phyloP scores from a whole-genome alignment of 441 rosid species.

The Aquilaria agallochum region DNA sequence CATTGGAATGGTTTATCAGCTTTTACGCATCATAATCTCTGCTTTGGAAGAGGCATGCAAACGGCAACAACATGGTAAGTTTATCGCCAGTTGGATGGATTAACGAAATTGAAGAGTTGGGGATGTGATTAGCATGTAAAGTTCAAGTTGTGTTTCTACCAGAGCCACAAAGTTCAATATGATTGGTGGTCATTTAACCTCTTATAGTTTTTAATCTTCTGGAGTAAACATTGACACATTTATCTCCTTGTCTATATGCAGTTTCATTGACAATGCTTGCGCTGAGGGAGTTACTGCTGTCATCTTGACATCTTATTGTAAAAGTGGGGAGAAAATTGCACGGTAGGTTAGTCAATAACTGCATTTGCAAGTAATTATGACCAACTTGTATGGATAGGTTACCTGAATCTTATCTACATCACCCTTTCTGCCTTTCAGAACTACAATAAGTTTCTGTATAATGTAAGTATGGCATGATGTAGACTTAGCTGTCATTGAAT shows the following conservation, averaged over 20 bases:
- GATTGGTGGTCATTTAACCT: neutral
- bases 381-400: neutral
- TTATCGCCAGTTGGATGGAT: neutral
- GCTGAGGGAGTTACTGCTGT: slow-evolving; percentile 56
- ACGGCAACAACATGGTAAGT: too few relatives aligned
- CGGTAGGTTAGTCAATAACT: slow-evolving; percentile 33
- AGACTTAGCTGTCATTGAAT: too few relatives aligned
- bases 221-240: neutral
- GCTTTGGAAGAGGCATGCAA: too few relatives aligned
- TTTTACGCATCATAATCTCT: too few relatives aligned
- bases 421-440: too few relatives aligned
- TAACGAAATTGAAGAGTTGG: neutral
- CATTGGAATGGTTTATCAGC: too few relatives aligned
- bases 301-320: slow-evolving; percentile 55
- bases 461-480: too few relatives aligned
- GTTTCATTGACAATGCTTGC: slow-evolving; percentile 70
- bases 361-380: too few relatives aligned
- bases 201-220: neutral
- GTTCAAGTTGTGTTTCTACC: neutral
- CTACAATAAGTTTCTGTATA: too few relatives aligned
- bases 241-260: slow-evolving; percentile 28
- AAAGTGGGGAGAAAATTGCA: slow-evolving; percentile 69
- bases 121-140: neutral
- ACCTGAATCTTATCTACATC: neutral
- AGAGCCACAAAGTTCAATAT: neutral